Evolutionary conservation across 768 basidiomycete species (phyloP), one percentile per base, ranked within the genome.

Genomic region (Melanogaster broomeanus): DNA sequence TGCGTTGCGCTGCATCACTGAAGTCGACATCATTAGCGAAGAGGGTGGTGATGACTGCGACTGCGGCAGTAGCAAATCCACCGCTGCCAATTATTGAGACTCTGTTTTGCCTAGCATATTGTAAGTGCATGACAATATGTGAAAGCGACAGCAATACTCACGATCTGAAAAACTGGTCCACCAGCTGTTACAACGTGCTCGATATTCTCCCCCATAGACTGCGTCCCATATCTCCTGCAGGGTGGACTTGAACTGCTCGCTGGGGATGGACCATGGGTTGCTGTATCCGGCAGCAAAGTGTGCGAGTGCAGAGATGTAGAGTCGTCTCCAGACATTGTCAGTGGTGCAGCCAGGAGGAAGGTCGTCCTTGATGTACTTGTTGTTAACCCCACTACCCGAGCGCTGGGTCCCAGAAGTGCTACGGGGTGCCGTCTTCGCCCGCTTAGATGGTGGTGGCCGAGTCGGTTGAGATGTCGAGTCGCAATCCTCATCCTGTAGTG

Each of bases 161-260:
- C 19, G 27, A 47, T 35, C 10, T 35, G 34, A 27, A 21, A 47
- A 40, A 50, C 43, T 9, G 45, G 49, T 27, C 53, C 43, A 33
- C 38, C 30, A n/a, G 22, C 28, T 2, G 9, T 40, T 24, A 55
- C 27, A 3, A 10, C 40, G 37, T 55, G 53, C 12, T 21, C 25
- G 31, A 55, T 50, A 6, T 47, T 25, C n/a, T 7, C 35, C 48
- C 5, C 34, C n/a, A 16, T 50, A 45, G 31, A 50, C 48, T 1
- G 5, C 31, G 4, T 55, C 31, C 53, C 48, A 55, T 22, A 15
- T n/a, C n/a, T n/a, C n/a, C n/a, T n/a, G n/a, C n/a, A n/a, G n/a
- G n/a, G n/a, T n/a, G n/a, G n/a, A n/a, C n/a, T n/a, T n/a, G n/a
- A n/a, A n/a, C n/a, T n/a, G n/a, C n/a, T n/a, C n/a, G n/a, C n/a